A percentile compares a stretch with the other conserved stretches of the same genome.
Conservation (phyloP, 1,284 basidiomycete species). For the Marasmius oreades region DNA sequence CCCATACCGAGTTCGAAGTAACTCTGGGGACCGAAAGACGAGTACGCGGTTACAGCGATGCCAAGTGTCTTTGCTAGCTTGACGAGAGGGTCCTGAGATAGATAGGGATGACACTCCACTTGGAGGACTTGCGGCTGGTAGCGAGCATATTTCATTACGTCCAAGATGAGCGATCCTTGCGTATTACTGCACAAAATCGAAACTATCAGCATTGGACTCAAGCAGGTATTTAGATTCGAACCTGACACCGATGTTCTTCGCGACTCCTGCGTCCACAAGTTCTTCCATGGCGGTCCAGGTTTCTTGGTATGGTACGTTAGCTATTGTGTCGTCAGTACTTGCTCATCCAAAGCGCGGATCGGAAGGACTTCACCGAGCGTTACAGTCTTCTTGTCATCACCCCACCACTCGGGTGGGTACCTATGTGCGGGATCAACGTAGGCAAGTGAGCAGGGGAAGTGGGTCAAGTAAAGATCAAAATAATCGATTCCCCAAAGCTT, state of each 20-base stretch:
- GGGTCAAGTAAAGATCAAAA: conserved; percentile 75
- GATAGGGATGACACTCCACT: conserved; percentile 76
- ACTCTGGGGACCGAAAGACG: conserved; percentile 71
- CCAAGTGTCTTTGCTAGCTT: conserved; percentile 54
- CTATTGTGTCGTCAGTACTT: conserved; percentile 25
- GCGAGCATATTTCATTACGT: conserved; percentile 68
- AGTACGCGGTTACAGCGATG: conserved; percentile 76
- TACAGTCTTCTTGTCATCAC: conserved; percentile 55
- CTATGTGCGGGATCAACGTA: conserved; percentile 74
- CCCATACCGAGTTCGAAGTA: conserved; percentile 63
- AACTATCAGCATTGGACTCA: conserved; percentile 1
- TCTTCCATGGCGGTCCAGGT: conserved; percentile 77
- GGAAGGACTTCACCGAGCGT: conserved; percentile 41
- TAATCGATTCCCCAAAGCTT: conserved; percentile 76
- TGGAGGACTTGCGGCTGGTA: conserved; percentile 72
- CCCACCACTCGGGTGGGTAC: conserved; percentile 79
- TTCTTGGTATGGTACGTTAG: conserved; percentile 67
- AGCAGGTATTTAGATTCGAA: conserved; percentile 17
- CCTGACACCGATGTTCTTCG: conserved; percentile 75
- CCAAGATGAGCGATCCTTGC: conserved; percentile 59
- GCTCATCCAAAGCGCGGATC: conserved; percentile 9
- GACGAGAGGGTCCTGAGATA: conserved; percentile 66
- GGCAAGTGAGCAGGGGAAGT: conserved; percentile 76
- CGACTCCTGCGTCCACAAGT: conserved; percentile 65
- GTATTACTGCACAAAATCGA: conserved; percentile 46